Base-by-base conservation (phyloP, 805 yeast genomes). In the Candida ortonii region DNA sequence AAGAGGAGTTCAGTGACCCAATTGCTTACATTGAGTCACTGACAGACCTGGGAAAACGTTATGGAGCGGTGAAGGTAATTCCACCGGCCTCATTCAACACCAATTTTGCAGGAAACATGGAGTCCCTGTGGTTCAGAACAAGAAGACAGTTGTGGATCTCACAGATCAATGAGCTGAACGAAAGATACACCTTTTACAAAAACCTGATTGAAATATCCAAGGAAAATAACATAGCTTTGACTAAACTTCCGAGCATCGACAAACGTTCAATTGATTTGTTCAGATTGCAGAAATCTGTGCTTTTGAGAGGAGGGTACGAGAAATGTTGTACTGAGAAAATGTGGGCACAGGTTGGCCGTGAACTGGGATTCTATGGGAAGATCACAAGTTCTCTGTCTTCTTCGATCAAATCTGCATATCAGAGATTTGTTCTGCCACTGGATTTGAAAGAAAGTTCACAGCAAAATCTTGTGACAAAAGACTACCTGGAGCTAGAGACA, bases 311-410 rank as follows among this genome's bases (percentile, higher is more conserved):
- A 13, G 94, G 94, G 0, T 78, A 68, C 52, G 65, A 67, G 8
- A 66, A 59, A 8, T 88, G 85, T n/a, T 73, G 82, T 28, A 57
- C 69, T 36, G 71, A 71, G 36, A 82, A 83, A 49, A 64, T 76
- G 28, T 86, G 95, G 96, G 87, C 87, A 1, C 87, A 83, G 50
- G 72, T 86, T 7, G 90, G 90, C 10, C 67, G 88, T 35, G 95
- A 84, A 47, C 61, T 86, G 31, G 94, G 95, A 0, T 83, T 79
- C 53, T 71, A 76, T 20, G 87, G 86, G 2, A 71, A 77, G 46
- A 77, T 79, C 33, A 78, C 80, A 73, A 78, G 84, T 20, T 79
- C 87, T 9, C 56, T 83, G 28, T 78, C 86, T 10, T 73, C 87
- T 11, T 72, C 87, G 1, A 61, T 84, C 41, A 76, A 80, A 49